Base-by-base conservation (phyloP, 2,329 filamentous ascomycete species). In the Botrytis paeoniae region DNA sequence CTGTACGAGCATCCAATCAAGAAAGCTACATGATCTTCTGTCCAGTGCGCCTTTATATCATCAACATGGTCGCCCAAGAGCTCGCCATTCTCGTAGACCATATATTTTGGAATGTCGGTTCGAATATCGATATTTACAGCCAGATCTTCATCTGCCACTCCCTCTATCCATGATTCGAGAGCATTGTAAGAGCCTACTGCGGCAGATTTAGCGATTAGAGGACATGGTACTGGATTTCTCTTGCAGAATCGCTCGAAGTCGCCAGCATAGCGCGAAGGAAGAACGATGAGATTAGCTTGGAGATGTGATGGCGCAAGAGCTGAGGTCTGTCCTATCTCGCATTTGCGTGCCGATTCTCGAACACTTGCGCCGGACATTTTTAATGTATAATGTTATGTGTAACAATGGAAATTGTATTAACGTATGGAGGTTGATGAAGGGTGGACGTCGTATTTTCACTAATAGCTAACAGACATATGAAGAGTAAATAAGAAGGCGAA, bases 1-100 rank as follows among this genome's bases (percentile, higher is more conserved):
- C 85, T 88, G 82, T 87, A 91, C 0, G 86, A 89, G 78, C 89
- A 92, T 14, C 89, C 89, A 74, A 92, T 86, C 62, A 91, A 79
- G 77, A 90, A 92, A 0, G 84, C 89, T 37, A 89, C 85, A 76
- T 92, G 88, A 75, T 89, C 85, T 7, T 82, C 78, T 0, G 84
- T 85, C 89, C 89, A 92, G 59, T 88, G 80, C 2, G 81, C 77
- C 1, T 80, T 76, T 25, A 92, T 82, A 77, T 89, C 83, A 2
- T 77, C 68, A 45, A 81, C 80, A 25, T 82, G 81, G 0, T 80
- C 78, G 32, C 82, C 82, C 8, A 80, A 76, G 3, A 86, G 81
- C 62, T 81, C 80, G 2, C 84, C 84, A 73, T 87, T 80, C n/a
- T 82, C 75, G 79, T 91, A 91, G 20, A 91, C 83, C 75, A 86